These are phyloP conservation scores for Ganoderma boninense DNA, from an alignment of 1,284 basidiomycete genomes.

Conservation along the genomic window DNA sequence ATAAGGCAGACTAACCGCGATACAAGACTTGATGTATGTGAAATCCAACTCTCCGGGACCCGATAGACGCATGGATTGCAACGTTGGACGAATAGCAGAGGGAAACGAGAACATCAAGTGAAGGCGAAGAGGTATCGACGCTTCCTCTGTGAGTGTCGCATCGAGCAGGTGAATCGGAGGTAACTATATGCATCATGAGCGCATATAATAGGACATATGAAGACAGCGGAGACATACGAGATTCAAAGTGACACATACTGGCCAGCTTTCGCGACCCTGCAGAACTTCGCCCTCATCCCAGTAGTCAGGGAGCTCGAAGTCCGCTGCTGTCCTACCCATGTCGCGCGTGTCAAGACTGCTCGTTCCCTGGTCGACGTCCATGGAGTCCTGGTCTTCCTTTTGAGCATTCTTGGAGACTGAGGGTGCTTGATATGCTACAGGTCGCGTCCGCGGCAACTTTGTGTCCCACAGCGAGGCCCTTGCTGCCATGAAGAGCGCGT, in stretches of 20 bases:
- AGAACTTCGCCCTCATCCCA: constrained; percentile 84
- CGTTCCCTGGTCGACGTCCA: constrained; percentile 56
- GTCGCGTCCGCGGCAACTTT: constrained; percentile 75
- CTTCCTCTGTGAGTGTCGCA: constrained; percentile 72
- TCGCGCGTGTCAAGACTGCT: constrained; percentile 69
- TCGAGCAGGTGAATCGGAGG: constrained; percentile 71
- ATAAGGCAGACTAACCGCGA: constrained; percentile 53
- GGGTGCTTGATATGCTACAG: constrained; percentile 61
- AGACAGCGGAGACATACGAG: constrained; percentile 51
- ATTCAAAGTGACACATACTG: constrained; percentile 79
- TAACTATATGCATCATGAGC: constrained; percentile 46
- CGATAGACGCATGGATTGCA: constrained; percentile 70
- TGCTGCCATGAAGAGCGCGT: constrained; percentile 80
- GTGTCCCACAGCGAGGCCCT: constrained; percentile 83
- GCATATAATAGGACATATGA: constrained; percentile 3
- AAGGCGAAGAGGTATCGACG: constrained; percentile 60
- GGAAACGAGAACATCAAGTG: constrained; percentile 70
- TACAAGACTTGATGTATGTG: constrained; percentile 54
- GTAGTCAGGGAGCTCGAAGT: constrained; percentile 85
- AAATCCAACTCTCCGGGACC: constrained; percentile 63
- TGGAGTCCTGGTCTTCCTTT: constrained; percentile 38
- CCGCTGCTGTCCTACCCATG: constrained; percentile 56
- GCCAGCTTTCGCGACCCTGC: constrained; percentile 68
- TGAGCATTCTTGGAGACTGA: constrained; percentile 30
- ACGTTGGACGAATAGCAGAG: constrained; percentile 42